phyloP scores from a whole-genome alignment of 106 monocot genomes.

The Acorus gramineus region DNA sequence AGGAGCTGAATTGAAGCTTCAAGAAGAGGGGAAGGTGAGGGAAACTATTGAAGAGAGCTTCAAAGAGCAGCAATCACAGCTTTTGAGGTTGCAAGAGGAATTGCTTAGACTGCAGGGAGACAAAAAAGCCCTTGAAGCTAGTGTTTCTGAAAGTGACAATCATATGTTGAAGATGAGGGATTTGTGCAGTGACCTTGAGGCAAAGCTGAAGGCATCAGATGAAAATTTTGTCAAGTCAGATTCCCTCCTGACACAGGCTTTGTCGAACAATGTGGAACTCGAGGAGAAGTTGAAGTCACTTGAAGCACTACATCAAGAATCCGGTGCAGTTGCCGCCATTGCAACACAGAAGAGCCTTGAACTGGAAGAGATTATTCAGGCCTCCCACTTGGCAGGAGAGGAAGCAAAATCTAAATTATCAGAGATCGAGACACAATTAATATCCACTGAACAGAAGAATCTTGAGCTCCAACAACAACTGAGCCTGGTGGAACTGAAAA shows the following conservation, averaged over 20 bases:
- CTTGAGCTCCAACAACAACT: conserved; percentile 53
- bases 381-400: conserved; percentile 30
- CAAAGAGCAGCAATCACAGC: conserved; percentile 26
- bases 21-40: conserved; percentile 35
- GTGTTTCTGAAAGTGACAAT: conserved; percentile 28
- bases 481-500: conserved; percentile 30
- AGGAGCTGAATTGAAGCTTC: conserved; percentile 32
- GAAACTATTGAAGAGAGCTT: conserved; percentile 31
- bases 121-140: conserved; percentile 37
- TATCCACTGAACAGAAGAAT: conserved; percentile 41
- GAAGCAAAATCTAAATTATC: conserved; percentile 32
- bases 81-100: conserved; percentile 42
- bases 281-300: conserved; percentile 46
- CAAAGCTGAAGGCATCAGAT: conserved; percentile 35
- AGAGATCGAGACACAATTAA: conserved; percentile 45
- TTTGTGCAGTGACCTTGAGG: conserved; percentile 27
- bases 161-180: conserved; percentile 28
- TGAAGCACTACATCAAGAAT: conserved; percentile 41
- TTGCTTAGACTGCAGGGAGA: conserved; percentile 41
- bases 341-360: conserved; percentile 42
- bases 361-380: conserved; percentile 37
- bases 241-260: conserved; percentile 34
- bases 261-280: conserved; percentile 45
- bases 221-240: conserved; percentile 34
- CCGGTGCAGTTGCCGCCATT: conserved; percentile 16